These are phyloP conservation scores for Galeopsis tetrahit DNA, from an alignment of 257 asterid species.

Conservation along the genomic window DNA sequence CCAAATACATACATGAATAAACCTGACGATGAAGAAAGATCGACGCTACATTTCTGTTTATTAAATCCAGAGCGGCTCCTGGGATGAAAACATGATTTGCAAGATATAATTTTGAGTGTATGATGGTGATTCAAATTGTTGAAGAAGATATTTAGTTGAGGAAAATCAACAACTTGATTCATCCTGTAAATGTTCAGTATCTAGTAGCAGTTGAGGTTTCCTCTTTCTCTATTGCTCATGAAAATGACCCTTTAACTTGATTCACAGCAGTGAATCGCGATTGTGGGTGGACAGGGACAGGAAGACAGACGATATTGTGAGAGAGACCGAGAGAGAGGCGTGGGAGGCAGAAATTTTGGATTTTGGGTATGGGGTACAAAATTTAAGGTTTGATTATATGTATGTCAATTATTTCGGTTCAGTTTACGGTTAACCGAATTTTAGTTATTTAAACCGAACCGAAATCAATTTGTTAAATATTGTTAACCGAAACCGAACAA, in stretches of 20 bases:
- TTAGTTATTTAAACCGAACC: no score
- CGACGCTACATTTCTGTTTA: slow-evolving; percentile 31
- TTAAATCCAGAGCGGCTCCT: slow-evolving; percentile 18
- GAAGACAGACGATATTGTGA: no score
- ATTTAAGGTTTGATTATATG: no score
- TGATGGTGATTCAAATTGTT: slow-evolving; percentile 3
- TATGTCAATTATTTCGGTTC: no score
- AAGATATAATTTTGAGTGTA: slow-evolving; percentile 30
- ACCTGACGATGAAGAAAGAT: slow-evolving; percentile 51
- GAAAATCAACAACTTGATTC: slow-evolving; percentile 46
- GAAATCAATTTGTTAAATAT: no score
- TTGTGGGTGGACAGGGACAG: no score
- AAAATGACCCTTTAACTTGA: background rate
- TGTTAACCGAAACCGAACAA: no score
- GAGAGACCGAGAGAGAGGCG: no score
- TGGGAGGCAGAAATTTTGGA: no score
- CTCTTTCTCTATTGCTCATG: background rate
- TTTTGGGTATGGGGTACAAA: no score
- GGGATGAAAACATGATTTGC: slow-evolving; percentile 30
- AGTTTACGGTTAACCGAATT: no score
- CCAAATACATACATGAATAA: background rate
- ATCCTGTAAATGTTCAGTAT: slow-evolving; percentile 32
- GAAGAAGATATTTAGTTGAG: slow-evolving; percentile 31
- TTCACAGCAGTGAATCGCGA: no score
- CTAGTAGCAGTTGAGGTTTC: background rate